Base-by-base conservation (phyloP, 2,329 filamentous ascomycete species). In the Esteya vermicola region DNA sequence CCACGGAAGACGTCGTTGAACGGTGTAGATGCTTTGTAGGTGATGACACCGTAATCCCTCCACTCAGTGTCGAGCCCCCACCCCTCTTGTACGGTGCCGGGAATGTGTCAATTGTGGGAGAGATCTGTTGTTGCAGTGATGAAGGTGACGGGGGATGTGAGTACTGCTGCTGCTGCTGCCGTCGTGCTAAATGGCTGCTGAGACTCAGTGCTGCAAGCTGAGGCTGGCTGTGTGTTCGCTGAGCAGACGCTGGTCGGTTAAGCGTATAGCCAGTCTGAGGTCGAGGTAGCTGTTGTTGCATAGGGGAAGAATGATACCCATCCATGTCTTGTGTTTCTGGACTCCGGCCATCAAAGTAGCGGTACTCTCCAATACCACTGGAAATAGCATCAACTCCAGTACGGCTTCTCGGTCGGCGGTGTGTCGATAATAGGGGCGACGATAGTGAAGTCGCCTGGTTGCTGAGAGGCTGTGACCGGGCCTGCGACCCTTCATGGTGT, bases 181-280 rank as follows among this genome's bases (percentile, higher is more conserved):
- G 22, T 13, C 10, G 22, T 16, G 14, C n/a, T 12, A 14, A 34
- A 52, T 59, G 27, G 44, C 48, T 28, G 51, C 39, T 13, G 18
- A 45, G 33, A 22, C 68, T 52, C 32, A 68, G 61, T 14, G 67
- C 39, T 6, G 57, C 55, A n/a, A 70, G 52, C 21, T 68, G 61
- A 13, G 67, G 62, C 33, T 70, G 67, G 48, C 65, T 72, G 42
- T 64, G 62, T 14, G 62, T 64, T 45, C 65, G 59, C 41, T 66
- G 63, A 26, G 59, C 49, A 25, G 57, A 50, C 34, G 53, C 54
- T 3, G 68, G 67, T 30, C 68, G 61, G 42, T 53, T 61, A 48
- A 62, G 67, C 35, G 64, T 62, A 46, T 74, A 64, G 13, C 69
- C 63, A 1, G 70, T 74, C 43, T 72, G 68, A n/a, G 72, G 70